These are phyloP conservation scores for Sphagnum magellanicum DNA, from an alignment of 228 moss, liverwort and hornwort species.

Conservation along the genomic window DNA sequence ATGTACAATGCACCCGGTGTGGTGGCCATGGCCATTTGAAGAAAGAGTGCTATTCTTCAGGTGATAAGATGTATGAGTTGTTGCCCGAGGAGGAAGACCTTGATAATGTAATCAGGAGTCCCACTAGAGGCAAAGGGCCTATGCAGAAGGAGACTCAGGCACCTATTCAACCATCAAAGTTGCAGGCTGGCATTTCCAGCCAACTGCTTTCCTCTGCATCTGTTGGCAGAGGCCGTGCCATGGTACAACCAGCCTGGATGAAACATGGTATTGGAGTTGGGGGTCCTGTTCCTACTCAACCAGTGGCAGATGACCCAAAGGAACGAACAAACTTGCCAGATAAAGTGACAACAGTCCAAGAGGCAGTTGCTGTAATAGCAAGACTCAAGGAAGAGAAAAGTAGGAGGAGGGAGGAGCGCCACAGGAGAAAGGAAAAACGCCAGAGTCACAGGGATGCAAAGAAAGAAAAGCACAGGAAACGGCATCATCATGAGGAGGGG, in stretches of 20 bases:
- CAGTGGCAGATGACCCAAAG: constrained; percentile 16
- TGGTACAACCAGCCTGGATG: constrained; percentile 93
- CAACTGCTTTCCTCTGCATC: constrained; percentile 49
- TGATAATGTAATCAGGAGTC: constrained; percentile 11
- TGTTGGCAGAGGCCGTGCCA: constrained; percentile 65
- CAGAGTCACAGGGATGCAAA: constrained; percentile 28
- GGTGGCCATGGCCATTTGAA: constrained; percentile 82
- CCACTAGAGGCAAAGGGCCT: constrained; percentile 18
- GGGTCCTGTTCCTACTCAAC: constrained; percentile 21
- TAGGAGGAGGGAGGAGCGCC: constrained; percentile 42
- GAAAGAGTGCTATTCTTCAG: constrained; percentile 81
- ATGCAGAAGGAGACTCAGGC: constrained; percentile 13
- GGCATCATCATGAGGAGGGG: constrained; percentile 13
- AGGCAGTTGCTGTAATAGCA: constrained; percentile 53
- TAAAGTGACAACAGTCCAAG: constrained; percentile 29
- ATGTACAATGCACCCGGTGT: constrained; percentile 69
- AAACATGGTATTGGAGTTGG: constrained; percentile 78
- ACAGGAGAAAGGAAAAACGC: constrained; percentile 39
- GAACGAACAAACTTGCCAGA: constrained; percentile 28
- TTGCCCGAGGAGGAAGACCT: constrained; percentile 54
- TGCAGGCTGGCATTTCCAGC: constrained; percentile 20
- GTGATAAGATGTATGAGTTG: constrained; percentile 61
- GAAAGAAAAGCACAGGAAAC: constrained; percentile 34
- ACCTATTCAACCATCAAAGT: constrained; percentile 17
- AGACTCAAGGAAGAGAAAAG: constrained; percentile 64